Percentiles rank a stretch among this genome's conserved stretches.
Conservation (phyloP, 345 rosid species). For the Heritiera littoralis region DNA sequence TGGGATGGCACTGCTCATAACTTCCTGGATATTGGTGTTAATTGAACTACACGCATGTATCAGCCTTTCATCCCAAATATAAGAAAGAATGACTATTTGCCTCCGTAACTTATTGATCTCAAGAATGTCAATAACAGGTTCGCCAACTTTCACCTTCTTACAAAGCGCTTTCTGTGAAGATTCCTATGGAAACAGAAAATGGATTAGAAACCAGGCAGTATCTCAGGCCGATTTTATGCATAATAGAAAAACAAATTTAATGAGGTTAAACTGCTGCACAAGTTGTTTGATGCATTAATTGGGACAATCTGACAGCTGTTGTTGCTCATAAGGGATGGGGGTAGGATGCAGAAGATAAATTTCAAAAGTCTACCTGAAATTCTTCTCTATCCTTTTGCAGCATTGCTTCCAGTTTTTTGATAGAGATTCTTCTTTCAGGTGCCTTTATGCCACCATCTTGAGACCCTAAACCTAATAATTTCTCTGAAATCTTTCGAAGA, state of each 20-base stretch:
- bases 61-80: conserved; percentile 83
- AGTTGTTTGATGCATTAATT: conserved; percentile 3
- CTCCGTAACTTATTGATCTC: conserved; percentile 78
- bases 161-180: conserved; percentile 48
- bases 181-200: conserved; percentile 45
- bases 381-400: conserved; percentile 70
- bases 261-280: background rate
- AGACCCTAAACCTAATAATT: conserved; percentile 42
- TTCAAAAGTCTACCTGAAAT: conserved; percentile 59
- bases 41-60: conserved; percentile 54
- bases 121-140: conserved; percentile 72
- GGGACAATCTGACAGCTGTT: conserved; percentile 4
- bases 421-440: conserved; percentile 37
- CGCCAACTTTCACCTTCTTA: conserved; percentile 47
- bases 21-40: conserved; percentile 43
- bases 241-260: background rate
- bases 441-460: conserved; percentile 33
- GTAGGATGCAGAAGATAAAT: background rate
- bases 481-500: conserved; percentile 52
- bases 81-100: conserved; percentile 69
- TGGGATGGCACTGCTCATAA: conserved; percentile 32
- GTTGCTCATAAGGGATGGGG: background rate
- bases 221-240: background rate
- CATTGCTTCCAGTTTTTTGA: conserved; percentile 59
- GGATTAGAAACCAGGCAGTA: conserved; percentile 4